Base-by-base conservation (phyloP, 2,329 filamentous ascomycete species). In the Penicillium fuscoglaucum region DNA sequence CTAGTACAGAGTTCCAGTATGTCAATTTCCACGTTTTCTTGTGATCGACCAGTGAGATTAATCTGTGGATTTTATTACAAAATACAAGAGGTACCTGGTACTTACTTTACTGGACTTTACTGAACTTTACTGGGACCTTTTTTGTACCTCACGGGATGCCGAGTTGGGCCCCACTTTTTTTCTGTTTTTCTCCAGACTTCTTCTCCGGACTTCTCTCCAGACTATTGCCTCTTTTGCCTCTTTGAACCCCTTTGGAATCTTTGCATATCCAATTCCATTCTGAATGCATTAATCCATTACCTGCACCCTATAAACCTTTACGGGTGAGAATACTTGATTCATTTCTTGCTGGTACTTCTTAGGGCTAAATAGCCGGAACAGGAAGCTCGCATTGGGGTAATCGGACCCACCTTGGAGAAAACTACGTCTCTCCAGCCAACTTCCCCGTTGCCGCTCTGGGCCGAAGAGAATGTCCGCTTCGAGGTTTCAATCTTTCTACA, bases 401-500 rank as follows among this genome's bases (percentile, higher is more conserved):
- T 48, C 40, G 55, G 62, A 59, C 64, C 66, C 66, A 68, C 66
- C 39, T 29, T 43, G 35, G 31, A 51, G 45, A 48, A 15, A 46
- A 41, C 26, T 21, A 57, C 26, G 28, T 50, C 45, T 50, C 45
- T 43, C 50, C 39, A 44, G 37, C 17, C 49, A 6, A 21, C 39
- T 46, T 52, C 51, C 51, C 51, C 48, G 47, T 51, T 58, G 51
- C 63, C 64, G 67, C 47, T 66, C 66, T 68, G 58, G 63, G 62
- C 46, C 63, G 57, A 63, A 63, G 46, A 57, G 63, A 66, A 65
- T 67, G 68, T 53, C 70, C 69, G 70, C 55, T 66, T 72, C 65
- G 66, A 65, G 54, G 54, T 31, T 47, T 33, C n/a, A 26, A 39
- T 28, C 3, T 28, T 6, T 48, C 15, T 45, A 52, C 53, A 63